A percentile compares a stretch with the other conserved stretches of the same genome.
These are phyloP conservation scores for Rhizopogon vulgaris DNA, from an alignment of 768 basidiomycete species.

Conservation along the genomic window DNA sequence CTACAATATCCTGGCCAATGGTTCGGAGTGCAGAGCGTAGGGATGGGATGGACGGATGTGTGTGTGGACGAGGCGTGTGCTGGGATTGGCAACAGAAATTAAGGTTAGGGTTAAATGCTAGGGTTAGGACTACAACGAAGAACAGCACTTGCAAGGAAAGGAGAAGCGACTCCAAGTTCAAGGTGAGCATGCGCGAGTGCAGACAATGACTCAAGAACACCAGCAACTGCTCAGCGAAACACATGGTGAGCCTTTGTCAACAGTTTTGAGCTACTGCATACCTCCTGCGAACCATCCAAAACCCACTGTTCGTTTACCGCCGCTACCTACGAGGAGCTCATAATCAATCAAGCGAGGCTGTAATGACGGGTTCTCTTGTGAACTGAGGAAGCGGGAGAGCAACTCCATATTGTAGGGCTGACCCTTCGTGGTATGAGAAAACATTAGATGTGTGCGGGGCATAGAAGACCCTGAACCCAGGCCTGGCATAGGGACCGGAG, in stretches of 20 bases:
- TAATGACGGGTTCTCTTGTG: constrained; percentile 12
- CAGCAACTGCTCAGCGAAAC: constrained; percentile 51
- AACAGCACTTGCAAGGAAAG: constrained; percentile 61
- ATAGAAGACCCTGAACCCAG: constrained; percentile 13
- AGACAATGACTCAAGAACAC: constrained; percentile 74
- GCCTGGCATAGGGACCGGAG: constrained; percentile 24
- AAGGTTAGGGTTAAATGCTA: background rate
- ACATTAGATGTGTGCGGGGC: constrained; percentile 78
- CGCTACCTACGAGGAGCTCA: constrained; percentile 62
- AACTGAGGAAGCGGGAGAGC: constrained; percentile 54
- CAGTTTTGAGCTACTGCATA: constrained; percentile 24
- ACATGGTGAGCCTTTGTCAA: background rate
- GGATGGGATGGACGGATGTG: constrained; percentile 49
- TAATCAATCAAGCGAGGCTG: constrained; percentile 72
- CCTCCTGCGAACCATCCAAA: constrained; percentile 94
- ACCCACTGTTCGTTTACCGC: constrained; percentile 74
- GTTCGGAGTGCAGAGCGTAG: constrained; percentile 48
- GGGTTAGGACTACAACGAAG: background rate
- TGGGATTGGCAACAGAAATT: background rate
- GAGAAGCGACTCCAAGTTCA: constrained; percentile 71
- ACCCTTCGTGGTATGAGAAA: constrained; percentile 88
- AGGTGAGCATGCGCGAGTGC: constrained; percentile 76
- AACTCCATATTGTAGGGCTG: constrained; percentile 83
- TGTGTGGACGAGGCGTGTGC: constrained; percentile 80
- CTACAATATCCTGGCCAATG: constrained; percentile 50